phyloP scores from a whole-genome alignment of 2,329 filamentous ascomycete genomes.

The Diaporthe citriasiana region DNA sequence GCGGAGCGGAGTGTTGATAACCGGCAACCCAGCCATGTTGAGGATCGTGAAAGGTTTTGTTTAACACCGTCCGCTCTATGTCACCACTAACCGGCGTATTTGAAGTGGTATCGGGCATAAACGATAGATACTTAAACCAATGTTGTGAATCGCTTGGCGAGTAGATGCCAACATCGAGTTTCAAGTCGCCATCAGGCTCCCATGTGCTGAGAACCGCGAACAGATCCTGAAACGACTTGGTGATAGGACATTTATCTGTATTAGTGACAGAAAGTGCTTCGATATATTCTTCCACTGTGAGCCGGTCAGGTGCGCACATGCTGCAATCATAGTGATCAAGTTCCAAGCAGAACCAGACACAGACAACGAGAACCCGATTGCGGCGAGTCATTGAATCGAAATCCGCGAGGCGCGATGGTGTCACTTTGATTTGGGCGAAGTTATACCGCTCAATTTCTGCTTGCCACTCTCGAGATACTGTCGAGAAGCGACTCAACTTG shows the following conservation, averaged over 20 bases:
- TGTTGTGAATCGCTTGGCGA: constrained; percentile 51
- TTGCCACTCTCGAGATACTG: constrained; percentile 53
- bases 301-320: constrained; percentile 39
- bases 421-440: constrained; percentile 51
- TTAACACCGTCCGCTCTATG: constrained; percentile 37
- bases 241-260: constrained; percentile 43
- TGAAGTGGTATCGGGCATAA: constrained; percentile 46
- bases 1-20: constrained; percentile 43
- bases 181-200: constrained; percentile 47
- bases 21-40: constrained; percentile 47
- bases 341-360: constrained; percentile 51
- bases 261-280: constrained; percentile 39
- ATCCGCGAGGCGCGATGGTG: constrained; percentile 48
- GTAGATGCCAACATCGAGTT: constrained; percentile 51
- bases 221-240: constrained; percentile 43
- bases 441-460: constrained; percentile 48
- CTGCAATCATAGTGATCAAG: constrained; percentile 50
- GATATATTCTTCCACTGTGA: neutral
- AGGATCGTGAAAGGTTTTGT: constrained; percentile 39
- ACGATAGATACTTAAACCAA: constrained; percentile 51
- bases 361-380: constrained; percentile 48
- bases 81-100: constrained; percentile 2
- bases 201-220: constrained; percentile 50
- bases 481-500: constrained; percentile 46
- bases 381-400: constrained; percentile 49